Evolutionary conservation across 805 yeast species (phyloP).

Genomic region (Middelhovenomyces tepae): DNA sequence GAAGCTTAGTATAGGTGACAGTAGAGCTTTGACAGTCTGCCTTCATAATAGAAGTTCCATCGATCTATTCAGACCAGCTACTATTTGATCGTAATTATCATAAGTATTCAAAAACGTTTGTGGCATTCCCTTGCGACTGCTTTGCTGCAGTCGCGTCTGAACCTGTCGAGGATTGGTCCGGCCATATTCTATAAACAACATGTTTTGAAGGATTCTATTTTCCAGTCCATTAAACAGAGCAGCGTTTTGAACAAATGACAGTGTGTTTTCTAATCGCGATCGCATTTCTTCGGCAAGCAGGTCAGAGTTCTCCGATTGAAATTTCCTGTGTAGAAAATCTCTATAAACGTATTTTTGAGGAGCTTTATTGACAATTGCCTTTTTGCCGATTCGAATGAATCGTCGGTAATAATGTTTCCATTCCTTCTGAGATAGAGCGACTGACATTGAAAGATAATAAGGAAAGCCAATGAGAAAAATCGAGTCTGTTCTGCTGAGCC

Average conservation of each 20-base stretch:
- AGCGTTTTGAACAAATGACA: conserved; percentile 13
- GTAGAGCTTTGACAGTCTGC: conserved; percentile 3
- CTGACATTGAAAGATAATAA: no score
- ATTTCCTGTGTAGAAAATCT: no score
- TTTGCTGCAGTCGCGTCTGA: no score
- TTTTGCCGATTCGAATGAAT: conserved; percentile 11
- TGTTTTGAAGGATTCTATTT: conserved; percentile 7
- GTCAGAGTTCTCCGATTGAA: no score
- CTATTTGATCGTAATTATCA: conserved; percentile 9
- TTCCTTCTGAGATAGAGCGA: no score
- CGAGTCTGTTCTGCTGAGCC: no score
- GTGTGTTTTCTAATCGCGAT: conserved; percentile 13
- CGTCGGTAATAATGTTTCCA: conserved; percentile 8
- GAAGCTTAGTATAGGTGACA: no score
- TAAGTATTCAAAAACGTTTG: conserved; percentile 34
- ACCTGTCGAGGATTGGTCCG: conserved; percentile 5
- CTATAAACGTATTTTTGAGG: conserved; percentile 12
- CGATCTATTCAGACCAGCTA: conserved; percentile 22
- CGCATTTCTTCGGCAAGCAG: no score
- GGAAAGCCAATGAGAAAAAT: no score
- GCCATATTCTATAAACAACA: conserved; percentile 14
- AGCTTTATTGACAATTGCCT: conserved; percentile 10
- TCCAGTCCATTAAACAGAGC: conserved; percentile 13
- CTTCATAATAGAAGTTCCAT: conserved; percentile 27
- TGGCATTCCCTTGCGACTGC: no score